A percentile compares a stretch with the other conserved stretches of the same genome.
These are phyloP conservation scores for Nigrospora oryzae DNA, from an alignment of 2,329 filamentous ascomycete species.

Conservation along the genomic window DNA sequence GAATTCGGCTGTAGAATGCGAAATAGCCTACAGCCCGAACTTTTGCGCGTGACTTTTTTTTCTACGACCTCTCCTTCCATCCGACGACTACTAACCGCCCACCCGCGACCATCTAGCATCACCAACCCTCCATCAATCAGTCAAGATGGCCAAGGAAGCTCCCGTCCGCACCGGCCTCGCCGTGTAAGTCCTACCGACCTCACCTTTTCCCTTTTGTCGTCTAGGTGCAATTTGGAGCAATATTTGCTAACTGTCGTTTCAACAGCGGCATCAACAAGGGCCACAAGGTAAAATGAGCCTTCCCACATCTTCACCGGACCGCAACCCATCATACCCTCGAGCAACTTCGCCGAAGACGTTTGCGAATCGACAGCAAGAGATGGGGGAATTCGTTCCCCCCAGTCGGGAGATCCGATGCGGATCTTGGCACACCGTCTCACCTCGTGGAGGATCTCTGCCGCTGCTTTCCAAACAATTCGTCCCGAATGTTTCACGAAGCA, in stretches of 20 bases:
- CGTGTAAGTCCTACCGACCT: background rate
- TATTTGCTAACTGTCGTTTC: too few relatives aligned
- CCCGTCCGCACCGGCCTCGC: slow-evolving; percentile 37
- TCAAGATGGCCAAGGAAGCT: slow-evolving; percentile 50
- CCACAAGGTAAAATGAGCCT: slow-evolving; percentile 43
- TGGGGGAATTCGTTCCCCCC: background rate
- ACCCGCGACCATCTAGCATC: slow-evolving; percentile 20
- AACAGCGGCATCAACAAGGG: slow-evolving; percentile 49
- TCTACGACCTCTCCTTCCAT: slow-evolving; percentile 3
- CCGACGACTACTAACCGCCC: slow-evolving; percentile 17
- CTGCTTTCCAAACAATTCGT: slow-evolving; percentile 19
- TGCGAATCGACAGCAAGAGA: too few relatives aligned
- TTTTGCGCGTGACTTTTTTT: slow-evolving; percentile 4
- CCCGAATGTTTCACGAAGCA: slow-evolving; percentile 15
- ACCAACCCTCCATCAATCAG: slow-evolving; percentile 9
- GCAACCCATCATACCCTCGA: background rate
- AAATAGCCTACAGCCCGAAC: slow-evolving; percentile 10
- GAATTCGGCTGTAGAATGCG: background rate
- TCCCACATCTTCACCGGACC: background rate
- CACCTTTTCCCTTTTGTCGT: background rate
- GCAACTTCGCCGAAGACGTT: too few relatives aligned
- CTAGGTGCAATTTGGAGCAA: slow-evolving; percentile 11
- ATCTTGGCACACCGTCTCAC: slow-evolving; percentile 46
- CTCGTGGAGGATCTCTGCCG: slow-evolving; percentile 67
- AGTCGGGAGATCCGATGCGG: slow-evolving; percentile 2